phyloP scores from a whole-genome alignment of 2,329 filamentous ascomycete species.

The Catunica adiposa region DNA sequence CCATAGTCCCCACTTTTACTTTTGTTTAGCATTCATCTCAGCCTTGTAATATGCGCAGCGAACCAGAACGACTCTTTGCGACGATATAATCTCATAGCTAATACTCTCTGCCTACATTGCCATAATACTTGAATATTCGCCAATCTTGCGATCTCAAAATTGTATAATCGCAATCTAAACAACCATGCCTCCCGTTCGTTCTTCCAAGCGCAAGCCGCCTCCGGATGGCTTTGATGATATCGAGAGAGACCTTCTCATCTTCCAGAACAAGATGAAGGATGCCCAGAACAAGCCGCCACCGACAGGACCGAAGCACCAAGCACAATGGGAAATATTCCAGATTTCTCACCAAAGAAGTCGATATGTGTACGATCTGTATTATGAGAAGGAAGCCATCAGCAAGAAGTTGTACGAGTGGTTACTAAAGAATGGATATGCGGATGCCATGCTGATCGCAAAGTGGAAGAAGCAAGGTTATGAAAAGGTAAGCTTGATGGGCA shows the following conservation, averaged over 20 bases:
- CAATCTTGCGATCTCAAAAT: background rate
- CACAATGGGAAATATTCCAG: conserved; percentile 93
- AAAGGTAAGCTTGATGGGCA: conserved; percentile 46
- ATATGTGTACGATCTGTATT: conserved; percentile 96
- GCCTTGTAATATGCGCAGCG: conserved; percentile 7
- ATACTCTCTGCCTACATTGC: background rate
- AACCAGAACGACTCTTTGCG: background rate
- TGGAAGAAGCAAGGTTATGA: conserved; percentile 99
- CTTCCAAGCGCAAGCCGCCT: conserved; percentile 62
- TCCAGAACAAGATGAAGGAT: conserved; percentile 84
- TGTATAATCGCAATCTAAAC: too few species aligned
- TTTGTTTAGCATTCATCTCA: conserved; percentile 1
- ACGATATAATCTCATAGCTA: background rate
- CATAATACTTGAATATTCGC: background rate
- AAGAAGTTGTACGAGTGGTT: conserved; percentile 89
- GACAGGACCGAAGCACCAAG: conserved; percentile 72
- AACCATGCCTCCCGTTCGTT: conserved; percentile 62
- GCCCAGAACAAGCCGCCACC: conserved; percentile 77
- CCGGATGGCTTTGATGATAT: conserved; percentile 79
- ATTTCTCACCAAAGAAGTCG: conserved; percentile 82
- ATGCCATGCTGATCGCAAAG: conserved; percentile 90
- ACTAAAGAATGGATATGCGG: conserved; percentile 90
- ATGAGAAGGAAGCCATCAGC: conserved; percentile 90
- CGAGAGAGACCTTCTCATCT: conserved; percentile 71
- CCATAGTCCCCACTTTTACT: conserved; percentile 5